Conservation (phyloP, 2,329 filamentous ascomycete genomes). For the Cladophialophora psammophila region DNA sequence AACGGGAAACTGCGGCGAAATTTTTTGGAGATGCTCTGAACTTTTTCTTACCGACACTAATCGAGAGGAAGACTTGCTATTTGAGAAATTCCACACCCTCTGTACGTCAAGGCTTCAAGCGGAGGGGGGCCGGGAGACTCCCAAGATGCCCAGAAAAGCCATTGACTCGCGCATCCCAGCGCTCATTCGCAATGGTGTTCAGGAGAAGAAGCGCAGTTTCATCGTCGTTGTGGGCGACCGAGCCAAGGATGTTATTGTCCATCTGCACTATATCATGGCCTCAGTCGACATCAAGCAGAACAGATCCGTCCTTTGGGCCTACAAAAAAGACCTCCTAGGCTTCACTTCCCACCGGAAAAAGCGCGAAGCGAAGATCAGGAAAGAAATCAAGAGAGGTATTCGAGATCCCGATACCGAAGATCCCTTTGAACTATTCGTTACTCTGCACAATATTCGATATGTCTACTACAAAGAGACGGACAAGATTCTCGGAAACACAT, state of each 20-base stretch:
- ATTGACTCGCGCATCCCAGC: slow-evolving; percentile 90
- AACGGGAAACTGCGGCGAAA: slow-evolving; percentile 31
- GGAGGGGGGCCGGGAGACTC: slow-evolving; percentile 33
- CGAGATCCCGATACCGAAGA: slow-evolving; percentile 92
- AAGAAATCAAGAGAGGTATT: slow-evolving; percentile 93
- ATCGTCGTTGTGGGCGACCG: slow-evolving; percentile 95
- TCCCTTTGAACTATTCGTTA: slow-evolving; percentile 96
- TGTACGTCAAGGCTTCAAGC: slow-evolving; percentile 10
- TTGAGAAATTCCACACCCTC: not conserved
- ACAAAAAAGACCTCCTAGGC: slow-evolving; percentile 95
- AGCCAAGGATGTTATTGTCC: slow-evolving; percentile 95
- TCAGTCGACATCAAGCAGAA: slow-evolving; percentile 90
- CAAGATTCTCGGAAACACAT: slow-evolving; percentile 97
- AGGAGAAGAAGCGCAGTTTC: slow-evolving; percentile 96
- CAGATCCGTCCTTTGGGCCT: slow-evolving; percentile 97
- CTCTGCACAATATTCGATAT: slow-evolving; percentile 96
- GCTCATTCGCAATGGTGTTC: slow-evolving; percentile 88
- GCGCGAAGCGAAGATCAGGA: slow-evolving; percentile 97
- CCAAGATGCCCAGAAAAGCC: slow-evolving; percentile 54
- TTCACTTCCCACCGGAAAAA: slow-evolving; percentile 98
- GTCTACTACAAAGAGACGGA: slow-evolving; percentile 99
- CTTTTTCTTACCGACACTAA: slow-evolving; percentile 15
- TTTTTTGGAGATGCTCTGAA: slow-evolving; percentile 31
- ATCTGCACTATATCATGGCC: slow-evolving; percentile 92
- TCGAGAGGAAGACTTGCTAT: not conserved